Evolutionary conservation across 768 basidiomycete genomes (phyloP).

Genomic region (Phanerodontia chrysosporium): DNA sequence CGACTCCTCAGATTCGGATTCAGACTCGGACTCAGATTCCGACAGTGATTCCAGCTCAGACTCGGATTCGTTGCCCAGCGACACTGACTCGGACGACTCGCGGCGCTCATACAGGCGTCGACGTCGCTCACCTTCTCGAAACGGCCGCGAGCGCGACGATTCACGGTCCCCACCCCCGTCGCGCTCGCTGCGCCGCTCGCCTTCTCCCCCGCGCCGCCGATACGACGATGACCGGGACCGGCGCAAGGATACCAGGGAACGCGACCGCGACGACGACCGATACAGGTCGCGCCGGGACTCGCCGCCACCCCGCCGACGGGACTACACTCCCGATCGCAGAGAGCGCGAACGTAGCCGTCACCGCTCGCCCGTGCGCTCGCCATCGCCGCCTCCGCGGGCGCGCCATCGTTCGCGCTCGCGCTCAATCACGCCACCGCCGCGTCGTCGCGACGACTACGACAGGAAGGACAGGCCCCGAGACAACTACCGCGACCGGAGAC

Average conservation of each 20-base stretch:
- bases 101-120: conserved; percentile 20
- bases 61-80: conserved; percentile 32
- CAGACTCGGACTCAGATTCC: conserved; percentile 41
- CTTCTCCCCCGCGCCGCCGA: conserved; percentile 13
- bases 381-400: conserved; percentile 17
- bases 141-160: conserved; percentile 25
- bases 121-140: conserved; percentile 28
- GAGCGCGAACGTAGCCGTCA: conserved; percentile 14
- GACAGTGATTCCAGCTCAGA: conserved; percentile 35
- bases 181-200: conserved; percentile 16
- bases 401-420: conserved; percentile 12
- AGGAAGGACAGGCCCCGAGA: conserved; percentile 6
- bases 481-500: conserved; percentile 5
- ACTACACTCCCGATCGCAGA: conserved; percentile 13
- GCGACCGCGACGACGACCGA: conserved; percentile 9
- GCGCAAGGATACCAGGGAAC: background rate
- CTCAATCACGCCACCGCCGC: conserved; percentile 8
- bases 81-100: conserved; percentile 39
- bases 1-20: conserved; percentile 31
- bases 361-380: conserved; percentile 17
- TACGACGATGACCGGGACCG: conserved; percentile 16
- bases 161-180: conserved; percentile 32
- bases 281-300: conserved; percentile 23
- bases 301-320: conserved; percentile 19
- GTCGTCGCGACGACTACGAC: conserved; percentile 8